Evolutionary conservation across 2,329 filamentous ascomycete species (phyloP).

Genomic region (Hawksworthiomyces lignivorus): DNA sequence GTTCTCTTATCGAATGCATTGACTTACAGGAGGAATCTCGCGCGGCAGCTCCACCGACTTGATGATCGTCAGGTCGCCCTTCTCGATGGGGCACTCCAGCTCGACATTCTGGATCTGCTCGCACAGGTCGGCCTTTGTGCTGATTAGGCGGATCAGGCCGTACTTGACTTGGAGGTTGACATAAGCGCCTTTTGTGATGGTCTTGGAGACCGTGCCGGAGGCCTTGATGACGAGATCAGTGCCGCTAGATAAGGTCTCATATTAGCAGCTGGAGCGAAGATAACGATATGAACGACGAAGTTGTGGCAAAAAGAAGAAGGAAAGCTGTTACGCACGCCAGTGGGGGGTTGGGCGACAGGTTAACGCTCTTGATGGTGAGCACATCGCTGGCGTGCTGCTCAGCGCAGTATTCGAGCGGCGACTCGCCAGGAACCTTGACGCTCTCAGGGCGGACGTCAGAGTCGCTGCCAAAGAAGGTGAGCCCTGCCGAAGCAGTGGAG

Average conservation of each 20-base stretch:
- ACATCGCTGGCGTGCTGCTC: slow-evolving; percentile 61
- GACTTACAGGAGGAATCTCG: slow-evolving; percentile 82
- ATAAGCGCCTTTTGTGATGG: slow-evolving; percentile 70
- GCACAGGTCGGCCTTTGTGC: slow-evolving; percentile 74
- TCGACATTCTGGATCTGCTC: slow-evolving; percentile 85
- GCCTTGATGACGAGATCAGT: slow-evolving; percentile 70
- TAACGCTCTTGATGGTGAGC: slow-evolving; percentile 68
- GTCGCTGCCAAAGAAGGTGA: slow-evolving; percentile 38
- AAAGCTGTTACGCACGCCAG: slow-evolving; percentile 56
- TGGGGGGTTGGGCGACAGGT: slow-evolving; percentile 81
- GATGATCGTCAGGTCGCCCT: slow-evolving; percentile 63
- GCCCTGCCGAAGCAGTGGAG: slow-evolving; percentile 34
- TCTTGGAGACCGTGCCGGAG: slow-evolving; percentile 62
- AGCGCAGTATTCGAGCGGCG: slow-evolving; percentile 72
- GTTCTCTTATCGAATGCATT: no score
- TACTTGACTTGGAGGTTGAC: slow-evolving; percentile 86
- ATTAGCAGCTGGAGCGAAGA: not conserved
- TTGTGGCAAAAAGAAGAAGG: not conserved
- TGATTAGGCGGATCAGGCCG: slow-evolving; percentile 83
- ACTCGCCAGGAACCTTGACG: slow-evolving; percentile 70
- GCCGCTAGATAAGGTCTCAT: slow-evolving; percentile 64
- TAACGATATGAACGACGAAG: not conserved
- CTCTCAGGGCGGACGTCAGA: slow-evolving; percentile 42
- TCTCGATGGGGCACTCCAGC: slow-evolving; percentile 77
- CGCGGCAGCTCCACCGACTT: slow-evolving; percentile 81